phyloP scores from a whole-genome alignment of 2,329 filamentous ascomycete species.

The Rutstroemia sp. region DNA sequence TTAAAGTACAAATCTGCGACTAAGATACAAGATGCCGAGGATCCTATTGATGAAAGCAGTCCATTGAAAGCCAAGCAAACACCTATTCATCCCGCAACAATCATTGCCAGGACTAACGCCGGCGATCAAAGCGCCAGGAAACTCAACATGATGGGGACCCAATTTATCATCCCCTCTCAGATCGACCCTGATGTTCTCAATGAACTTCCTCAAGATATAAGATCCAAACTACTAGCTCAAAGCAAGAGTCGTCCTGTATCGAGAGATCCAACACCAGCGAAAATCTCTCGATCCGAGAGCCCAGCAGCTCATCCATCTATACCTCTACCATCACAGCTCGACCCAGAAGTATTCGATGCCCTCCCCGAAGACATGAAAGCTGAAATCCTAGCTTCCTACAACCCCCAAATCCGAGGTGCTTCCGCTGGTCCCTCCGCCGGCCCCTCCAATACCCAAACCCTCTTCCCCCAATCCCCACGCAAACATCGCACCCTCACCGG shows the following conservation, averaged over 20 bases:
- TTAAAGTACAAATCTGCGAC: constrained; percentile 17
- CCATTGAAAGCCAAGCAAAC: constrained; percentile 41
- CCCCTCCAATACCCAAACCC: constrained; percentile 23
- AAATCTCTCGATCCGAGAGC: constrained; percentile 28
- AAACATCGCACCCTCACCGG: constrained; percentile 40
- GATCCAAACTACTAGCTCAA: constrained; percentile 63
- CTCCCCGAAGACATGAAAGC: constrained; percentile 80
- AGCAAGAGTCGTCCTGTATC: constrained; percentile 27
- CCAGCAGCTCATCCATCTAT: constrained; percentile 6
- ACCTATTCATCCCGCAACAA: constrained; percentile 44
- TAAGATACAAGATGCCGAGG: constrained; percentile 22
- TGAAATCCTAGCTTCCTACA: constrained; percentile 72
- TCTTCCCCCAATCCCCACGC: constrained; percentile 41
- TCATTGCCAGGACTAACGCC: constrained; percentile 40
- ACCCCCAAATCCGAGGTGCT: constrained; percentile 12
- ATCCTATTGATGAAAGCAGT: constrained; percentile 49
- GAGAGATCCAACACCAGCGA: constrained; percentile 25
- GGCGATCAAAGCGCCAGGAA: constrained; percentile 48
- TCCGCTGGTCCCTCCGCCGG: constrained; percentile 13
- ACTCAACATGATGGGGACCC: constrained; percentile 78
- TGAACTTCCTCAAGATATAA: constrained; percentile 77
- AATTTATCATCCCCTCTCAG: constrained; percentile 84
- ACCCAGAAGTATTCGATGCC: constrained; percentile 74
- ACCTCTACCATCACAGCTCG: constrained; percentile 62
- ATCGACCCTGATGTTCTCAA: constrained; percentile 75